A percentile compares a stretch with the other conserved stretches of the same genome.
phyloP scores from a whole-genome alignment of 1,284 basidiomycete genomes.

The Apiotrichum siamense region DNA sequence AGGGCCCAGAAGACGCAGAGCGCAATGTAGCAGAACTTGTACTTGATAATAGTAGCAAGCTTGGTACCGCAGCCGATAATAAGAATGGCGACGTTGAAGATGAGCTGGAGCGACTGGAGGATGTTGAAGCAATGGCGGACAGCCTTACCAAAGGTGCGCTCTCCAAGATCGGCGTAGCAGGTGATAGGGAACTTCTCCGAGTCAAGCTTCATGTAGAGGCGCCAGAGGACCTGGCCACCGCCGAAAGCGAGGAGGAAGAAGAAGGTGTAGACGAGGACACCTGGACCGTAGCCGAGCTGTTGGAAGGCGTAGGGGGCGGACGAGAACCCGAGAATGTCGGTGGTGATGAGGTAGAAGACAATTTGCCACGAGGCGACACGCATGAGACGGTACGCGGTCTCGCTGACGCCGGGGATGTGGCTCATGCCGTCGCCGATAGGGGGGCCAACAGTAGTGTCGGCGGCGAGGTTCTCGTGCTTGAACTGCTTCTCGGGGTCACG shows the following conservation, averaged over 20 bases:
- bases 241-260: constrained; percentile 15
- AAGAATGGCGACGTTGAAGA: constrained; percentile 12
- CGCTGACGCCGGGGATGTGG: too few species aligned
- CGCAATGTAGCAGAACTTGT: constrained; percentile 14
- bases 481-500: too few species aligned
- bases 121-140: constrained; percentile 11
- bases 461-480: too few species aligned
- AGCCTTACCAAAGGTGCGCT: constrained; percentile 12
- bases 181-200: constrained; percentile 15
- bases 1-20: constrained; percentile 7
- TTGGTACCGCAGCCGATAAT: constrained; percentile 7
- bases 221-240: constrained; percentile 18
- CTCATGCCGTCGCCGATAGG: background rate
- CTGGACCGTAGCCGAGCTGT: constrained; percentile 24
- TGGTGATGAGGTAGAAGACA: constrained; percentile 18
- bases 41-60: constrained; percentile 6
- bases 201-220: constrained; percentile 18
- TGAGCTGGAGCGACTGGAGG: constrained; percentile 12
- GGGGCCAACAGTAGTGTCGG: too few species aligned
- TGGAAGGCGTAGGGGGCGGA: constrained; percentile 37
- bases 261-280: constrained; percentile 21
- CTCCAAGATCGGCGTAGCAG: constrained; percentile 18
- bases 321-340: constrained; percentile 39
- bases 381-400: constrained; percentile 7
- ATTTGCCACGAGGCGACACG: constrained; percentile 17